Conservation (phyloP, 2,329 filamentous ascomycete genomes). For the Beauveria pseudobassiana region DNA sequence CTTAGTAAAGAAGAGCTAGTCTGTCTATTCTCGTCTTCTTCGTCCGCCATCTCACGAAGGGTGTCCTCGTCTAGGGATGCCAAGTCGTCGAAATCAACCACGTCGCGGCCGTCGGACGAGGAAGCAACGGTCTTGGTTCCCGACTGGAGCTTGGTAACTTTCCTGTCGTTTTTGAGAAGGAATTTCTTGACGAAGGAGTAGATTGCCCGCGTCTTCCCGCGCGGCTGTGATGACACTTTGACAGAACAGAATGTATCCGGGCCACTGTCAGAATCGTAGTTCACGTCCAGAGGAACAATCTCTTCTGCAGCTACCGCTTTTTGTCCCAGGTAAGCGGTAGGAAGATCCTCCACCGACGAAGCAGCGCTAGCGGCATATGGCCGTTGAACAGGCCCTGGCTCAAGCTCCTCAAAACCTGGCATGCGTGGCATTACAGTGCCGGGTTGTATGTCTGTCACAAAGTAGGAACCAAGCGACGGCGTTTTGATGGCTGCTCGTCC, state of each 20-base stretch:
- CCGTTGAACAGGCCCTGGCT: background rate
- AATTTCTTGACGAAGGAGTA: constrained; percentile 33
- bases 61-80: constrained; percentile 45
- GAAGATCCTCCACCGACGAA: constrained; percentile 10
- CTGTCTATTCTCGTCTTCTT: constrained; percentile 31
- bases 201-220: constrained; percentile 38
- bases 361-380: background rate
- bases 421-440: constrained; percentile 9
- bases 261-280: background rate
- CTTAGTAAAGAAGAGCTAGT: background rate
- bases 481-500: constrained; percentile 15
- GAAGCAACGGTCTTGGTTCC: constrained; percentile 1
- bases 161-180: constrained; percentile 24
- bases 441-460: constrained; percentile 17
- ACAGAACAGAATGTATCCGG: constrained; percentile 1
- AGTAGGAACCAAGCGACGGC: constrained; percentile 21
- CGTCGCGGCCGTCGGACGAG: constrained; percentile 27
- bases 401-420: constrained; percentile 3
- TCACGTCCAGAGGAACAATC: constrained; percentile 12
- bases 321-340: constrained; percentile 29
- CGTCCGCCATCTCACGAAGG: constrained; percentile 53
- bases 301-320: constrained; percentile 20
- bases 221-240: constrained; percentile 21
- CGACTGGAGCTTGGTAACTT: constrained; percentile 10
- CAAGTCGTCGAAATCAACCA: constrained; percentile 34